phyloP scores from a whole-genome alignment of 2,329 filamentous ascomycete species.

The Stagonosporopsis vannaccii region DNA sequence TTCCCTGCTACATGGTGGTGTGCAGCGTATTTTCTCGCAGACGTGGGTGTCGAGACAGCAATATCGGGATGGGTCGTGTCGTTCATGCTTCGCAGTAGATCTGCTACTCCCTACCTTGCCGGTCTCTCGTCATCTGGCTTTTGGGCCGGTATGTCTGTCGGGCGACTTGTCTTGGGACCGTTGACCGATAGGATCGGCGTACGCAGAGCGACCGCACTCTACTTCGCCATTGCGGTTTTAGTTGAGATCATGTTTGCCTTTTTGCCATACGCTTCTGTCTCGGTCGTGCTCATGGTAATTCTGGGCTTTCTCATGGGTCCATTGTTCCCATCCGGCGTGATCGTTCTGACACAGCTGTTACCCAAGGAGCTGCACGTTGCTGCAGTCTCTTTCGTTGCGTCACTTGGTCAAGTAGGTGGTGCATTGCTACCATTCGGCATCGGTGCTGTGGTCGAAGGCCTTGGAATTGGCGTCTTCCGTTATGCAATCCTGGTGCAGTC shows the following conservation, averaged over 20 bases:
- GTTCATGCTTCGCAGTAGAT: conserved; percentile 54
- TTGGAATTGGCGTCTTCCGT: conserved; percentile 52
- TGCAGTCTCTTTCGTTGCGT: conserved; percentile 55
- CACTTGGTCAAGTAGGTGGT: conserved; percentile 55
- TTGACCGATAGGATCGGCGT: conserved; percentile 41
- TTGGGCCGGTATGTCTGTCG: conserved; percentile 56
- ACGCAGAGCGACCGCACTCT: conserved; percentile 33
- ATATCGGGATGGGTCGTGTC: conserved; percentile 58
- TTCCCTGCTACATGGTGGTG: conserved; percentile 52
- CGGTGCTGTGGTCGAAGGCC: conserved; percentile 50
- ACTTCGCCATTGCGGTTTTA: conserved; percentile 31
- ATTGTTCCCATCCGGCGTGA: conserved; percentile 53
- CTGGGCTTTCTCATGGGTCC: conserved; percentile 54
- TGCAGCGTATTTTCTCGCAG: conserved; percentile 54
- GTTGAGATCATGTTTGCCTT: conserved; percentile 33
- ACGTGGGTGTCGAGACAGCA: conserved; percentile 55
- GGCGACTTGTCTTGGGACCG: conserved; percentile 42
- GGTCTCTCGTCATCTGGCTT: conserved; percentile 55
- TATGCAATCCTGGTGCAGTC: conserved; percentile 38
- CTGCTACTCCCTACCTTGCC: conserved; percentile 47
- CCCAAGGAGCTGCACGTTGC: conserved; percentile 52
- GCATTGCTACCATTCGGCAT: conserved; percentile 54
- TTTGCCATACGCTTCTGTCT: conserved; percentile 26
- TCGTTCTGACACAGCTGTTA: conserved; percentile 48
- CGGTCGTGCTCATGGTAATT: conserved; percentile 42